Percentiles rank a stretch among this genome's conserved stretches.
Evolutionary conservation across 306 rosid species (phyloP).

Genomic region (Herpetospermum pedunculosum): DNA sequence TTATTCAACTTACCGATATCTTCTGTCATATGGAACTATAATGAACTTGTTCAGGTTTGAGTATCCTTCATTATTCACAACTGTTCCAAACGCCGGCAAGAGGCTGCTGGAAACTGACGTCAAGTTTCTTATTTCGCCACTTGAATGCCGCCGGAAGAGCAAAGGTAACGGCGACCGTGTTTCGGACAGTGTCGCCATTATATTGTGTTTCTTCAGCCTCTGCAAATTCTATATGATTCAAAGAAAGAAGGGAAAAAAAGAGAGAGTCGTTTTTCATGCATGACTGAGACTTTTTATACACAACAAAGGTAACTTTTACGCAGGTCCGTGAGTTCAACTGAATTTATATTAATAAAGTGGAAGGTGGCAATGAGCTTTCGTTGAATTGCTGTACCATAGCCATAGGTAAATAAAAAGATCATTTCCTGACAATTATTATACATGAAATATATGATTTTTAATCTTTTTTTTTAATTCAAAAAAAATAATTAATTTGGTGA

Average conservation of each 20-base stretch:
- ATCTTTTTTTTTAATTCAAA: not conserved
- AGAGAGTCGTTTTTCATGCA: not conserved
- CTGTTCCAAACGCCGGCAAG: slow-evolving; percentile 63
- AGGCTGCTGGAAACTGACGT: slow-evolving; percentile 60
- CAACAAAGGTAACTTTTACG: not conserved
- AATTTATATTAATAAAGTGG: not conserved
- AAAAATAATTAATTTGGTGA: not conserved
- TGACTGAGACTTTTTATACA: slow-evolving; percentile 7
- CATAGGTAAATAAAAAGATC: not conserved
- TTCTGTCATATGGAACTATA: slow-evolving; percentile 51
- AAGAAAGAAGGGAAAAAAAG: not conserved
- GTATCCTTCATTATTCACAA: slow-evolving; percentile 33
- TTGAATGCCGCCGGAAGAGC: slow-evolving; percentile 39
- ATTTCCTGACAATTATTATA: not conserved
- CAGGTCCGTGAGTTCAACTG: slow-evolving; percentile 6
- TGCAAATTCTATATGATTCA: not conserved
- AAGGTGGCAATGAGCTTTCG: slow-evolving; percentile 19
- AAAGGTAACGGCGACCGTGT: slow-evolving; percentile 29
- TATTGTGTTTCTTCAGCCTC: not conserved
- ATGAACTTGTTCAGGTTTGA: slow-evolving; percentile 34
- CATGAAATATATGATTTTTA: not conserved
- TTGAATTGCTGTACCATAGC: not conserved
- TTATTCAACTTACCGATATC: slow-evolving; percentile 39
- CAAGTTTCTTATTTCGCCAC: slow-evolving; percentile 40
- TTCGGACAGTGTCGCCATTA: slow-evolving; percentile 14